A percentile compares a stretch with the other conserved stretches of the same genome.
These are phyloP conservation scores for Dactylella cylindrospora DNA, from an alignment of 2,329 filamentous ascomycete genomes.

Conservation along the genomic window DNA sequence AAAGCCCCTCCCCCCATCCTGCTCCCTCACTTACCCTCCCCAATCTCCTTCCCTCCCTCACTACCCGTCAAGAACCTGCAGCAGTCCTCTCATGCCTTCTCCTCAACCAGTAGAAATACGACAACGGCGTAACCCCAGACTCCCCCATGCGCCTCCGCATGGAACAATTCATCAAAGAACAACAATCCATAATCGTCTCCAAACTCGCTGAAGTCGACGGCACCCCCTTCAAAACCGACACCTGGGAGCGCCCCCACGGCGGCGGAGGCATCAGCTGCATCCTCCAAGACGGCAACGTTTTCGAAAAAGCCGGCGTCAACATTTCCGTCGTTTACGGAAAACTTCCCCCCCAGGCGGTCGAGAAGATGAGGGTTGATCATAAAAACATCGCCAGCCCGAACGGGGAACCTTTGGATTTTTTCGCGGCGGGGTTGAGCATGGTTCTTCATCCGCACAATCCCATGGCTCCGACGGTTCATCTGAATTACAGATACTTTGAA, in stretches of 20 bases:
- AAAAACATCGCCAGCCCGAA: constrained; percentile 77
- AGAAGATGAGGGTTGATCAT: constrained; percentile 92
- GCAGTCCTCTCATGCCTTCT: constrained; percentile 8
- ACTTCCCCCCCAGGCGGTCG: constrained; percentile 80
- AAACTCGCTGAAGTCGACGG: constrained; percentile 84
- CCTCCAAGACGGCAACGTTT: constrained; percentile 91
- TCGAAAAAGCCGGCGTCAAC: constrained; percentile 96
- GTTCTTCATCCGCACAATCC: constrained; percentile 93
- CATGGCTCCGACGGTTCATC: constrained; percentile 94
- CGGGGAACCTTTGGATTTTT: constrained; percentile 86
- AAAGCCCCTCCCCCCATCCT: constrained; percentile 52
- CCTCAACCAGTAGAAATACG: constrained; percentile 63
- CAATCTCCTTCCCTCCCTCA: constrained; percentile 61
- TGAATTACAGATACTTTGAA: constrained; percentile 99
- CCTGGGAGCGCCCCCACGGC: constrained; percentile 75
- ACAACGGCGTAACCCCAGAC: constrained; percentile 69
- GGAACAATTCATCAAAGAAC: constrained; percentile 92
- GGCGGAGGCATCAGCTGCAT: constrained; percentile 94
- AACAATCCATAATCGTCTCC: constrained; percentile 82
- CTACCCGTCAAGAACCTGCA: constrained; percentile 82
- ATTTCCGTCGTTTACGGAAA: constrained; percentile 93
- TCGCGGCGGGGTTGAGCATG: constrained; percentile 87
- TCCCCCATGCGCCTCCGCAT: constrained; percentile 97
- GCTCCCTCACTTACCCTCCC: constrained; percentile 54
- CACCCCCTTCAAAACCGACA: constrained; percentile 75